phyloP scores from a whole-genome alignment of 2,329 filamentous ascomycete genomes.

The Stachybotrys elegans region DNA sequence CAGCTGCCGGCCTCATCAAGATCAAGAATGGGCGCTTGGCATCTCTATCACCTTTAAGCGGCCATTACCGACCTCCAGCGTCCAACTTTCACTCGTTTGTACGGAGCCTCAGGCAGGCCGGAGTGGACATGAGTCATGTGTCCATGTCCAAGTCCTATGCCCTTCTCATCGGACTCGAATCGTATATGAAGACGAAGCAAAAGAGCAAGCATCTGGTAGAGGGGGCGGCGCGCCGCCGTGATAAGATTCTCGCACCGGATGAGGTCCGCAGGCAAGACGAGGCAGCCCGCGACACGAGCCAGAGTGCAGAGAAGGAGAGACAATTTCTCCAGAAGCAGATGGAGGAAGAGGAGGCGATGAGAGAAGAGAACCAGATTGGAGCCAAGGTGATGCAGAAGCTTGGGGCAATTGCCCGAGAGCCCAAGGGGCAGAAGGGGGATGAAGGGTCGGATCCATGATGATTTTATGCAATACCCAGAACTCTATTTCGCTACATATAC shows the following conservation, averaged over 20 bases:
- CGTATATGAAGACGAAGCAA: slow-evolving; percentile 65
- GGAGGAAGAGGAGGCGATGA: slow-evolving; percentile 31
- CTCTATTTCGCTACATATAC: too few relatives aligned
- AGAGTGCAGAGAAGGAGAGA: slow-evolving; percentile 52
- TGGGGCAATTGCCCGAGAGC: slow-evolving; percentile 23
- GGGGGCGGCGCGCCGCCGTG: slow-evolving; percentile 47
- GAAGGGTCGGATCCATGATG: too few relatives aligned
- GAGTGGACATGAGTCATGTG: slow-evolving; percentile 74
- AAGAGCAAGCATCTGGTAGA: slow-evolving; percentile 54
- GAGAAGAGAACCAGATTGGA: slow-evolving; percentile 21
- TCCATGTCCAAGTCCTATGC: slow-evolving; percentile 79
- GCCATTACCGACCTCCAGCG: slow-evolving; percentile 81
- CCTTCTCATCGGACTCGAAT: slow-evolving; percentile 76
- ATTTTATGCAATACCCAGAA: too few relatives aligned
- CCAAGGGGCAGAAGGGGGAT: slow-evolving; percentile 17
- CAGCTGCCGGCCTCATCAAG: slow-evolving; percentile 78
- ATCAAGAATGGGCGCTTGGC: slow-evolving; percentile 76
- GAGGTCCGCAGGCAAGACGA: slow-evolving; percentile 52
- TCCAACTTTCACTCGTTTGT: slow-evolving; percentile 82
- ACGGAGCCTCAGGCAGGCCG: slow-evolving; percentile 62
- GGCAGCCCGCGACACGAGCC: slow-evolving; percentile 53
- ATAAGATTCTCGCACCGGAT: slow-evolving; percentile 58
- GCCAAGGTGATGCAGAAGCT: slow-evolving; percentile 36
- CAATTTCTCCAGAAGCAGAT: slow-evolving; percentile 34
- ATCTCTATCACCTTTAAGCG: slow-evolving; percentile 65